Conservation (phyloP, 805 yeast species). For the Ogataea paraovalis region DNA sequence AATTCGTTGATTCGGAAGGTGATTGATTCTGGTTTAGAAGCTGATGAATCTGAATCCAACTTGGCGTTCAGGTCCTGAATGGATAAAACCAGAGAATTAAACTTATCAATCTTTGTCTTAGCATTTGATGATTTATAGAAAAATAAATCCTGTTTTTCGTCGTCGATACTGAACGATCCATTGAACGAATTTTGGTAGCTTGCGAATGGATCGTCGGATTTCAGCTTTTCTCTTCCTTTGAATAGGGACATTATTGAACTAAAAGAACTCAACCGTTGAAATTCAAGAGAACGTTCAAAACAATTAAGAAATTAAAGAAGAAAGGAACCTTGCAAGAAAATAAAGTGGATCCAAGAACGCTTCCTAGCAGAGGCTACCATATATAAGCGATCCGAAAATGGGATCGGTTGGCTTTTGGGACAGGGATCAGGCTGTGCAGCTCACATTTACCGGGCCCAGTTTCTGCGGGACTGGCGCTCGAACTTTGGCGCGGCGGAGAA, state of each 20-base stretch:
- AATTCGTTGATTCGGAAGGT: background rate
- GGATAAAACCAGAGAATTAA: background rate
- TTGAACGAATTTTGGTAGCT: background rate
- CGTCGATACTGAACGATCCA: conserved; percentile 1
- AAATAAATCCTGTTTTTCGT: background rate
- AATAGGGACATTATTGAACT: background rate
- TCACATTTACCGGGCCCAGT: background rate
- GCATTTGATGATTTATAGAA: conserved; percentile 1
- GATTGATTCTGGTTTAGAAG: conserved; percentile 1
- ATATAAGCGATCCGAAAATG: background rate
- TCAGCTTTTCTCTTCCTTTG: background rate
- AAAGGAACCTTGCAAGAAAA: background rate
- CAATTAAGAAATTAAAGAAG: background rate
- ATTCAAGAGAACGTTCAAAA: too few species aligned
- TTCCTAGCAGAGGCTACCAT: background rate
- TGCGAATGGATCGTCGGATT: conserved; percentile 1
- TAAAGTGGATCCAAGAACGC: too few species aligned
- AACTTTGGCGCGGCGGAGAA: too few species aligned
- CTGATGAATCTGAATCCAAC: background rate
- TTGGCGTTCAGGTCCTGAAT: background rate
- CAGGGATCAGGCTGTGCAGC: too few species aligned
- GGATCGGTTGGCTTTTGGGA: background rate
- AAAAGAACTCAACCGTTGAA: too few species aligned
- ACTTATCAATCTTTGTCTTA: background rate
- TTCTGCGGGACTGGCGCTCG: background rate